These are phyloP conservation scores for Castanopsis chinensis DNA, from an alignment of 306 rosid species.

Conservation along the genomic window DNA sequence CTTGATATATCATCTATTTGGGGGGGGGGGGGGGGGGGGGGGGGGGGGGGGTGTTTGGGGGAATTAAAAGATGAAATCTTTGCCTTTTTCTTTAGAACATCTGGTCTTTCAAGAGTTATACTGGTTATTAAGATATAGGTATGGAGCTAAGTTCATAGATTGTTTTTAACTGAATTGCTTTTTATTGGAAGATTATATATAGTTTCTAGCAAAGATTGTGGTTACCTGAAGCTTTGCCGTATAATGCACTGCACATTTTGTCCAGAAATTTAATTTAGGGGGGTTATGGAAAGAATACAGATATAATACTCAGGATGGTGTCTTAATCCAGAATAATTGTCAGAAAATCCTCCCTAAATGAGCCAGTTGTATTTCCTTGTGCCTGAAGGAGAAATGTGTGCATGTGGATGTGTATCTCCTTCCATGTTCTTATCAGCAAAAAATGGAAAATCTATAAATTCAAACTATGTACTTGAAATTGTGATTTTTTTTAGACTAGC, in stretches of 20 bases:
- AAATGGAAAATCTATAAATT: background rate
- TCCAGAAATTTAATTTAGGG: background rate
- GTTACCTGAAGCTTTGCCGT: background rate
- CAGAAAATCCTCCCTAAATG: background rate
- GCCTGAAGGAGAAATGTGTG: background rate
- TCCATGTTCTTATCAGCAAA: slow-evolving; percentile 1
- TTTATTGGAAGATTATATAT: background rate
- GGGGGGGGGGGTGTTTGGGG: too few species aligned
- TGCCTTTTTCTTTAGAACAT: background rate
- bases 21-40: background rate
- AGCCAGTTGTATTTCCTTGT: background rate
- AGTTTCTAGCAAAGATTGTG: background rate
- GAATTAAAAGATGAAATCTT: background rate
- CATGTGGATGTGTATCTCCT: background rate
- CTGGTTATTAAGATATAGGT: background rate
- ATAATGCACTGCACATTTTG: background rate
- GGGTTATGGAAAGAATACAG: background rate
- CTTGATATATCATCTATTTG: background rate
- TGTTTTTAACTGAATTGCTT: background rate
- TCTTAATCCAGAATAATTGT: background rate
- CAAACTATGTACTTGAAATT: background rate
- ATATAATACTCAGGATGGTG: background rate
- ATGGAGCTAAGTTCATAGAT: too few species aligned
- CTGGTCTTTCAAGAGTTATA: background rate
- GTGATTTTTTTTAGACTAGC: background rate